Base-by-base conservation (phyloP, 768 basidiomycete species). In the Leccinum disarticulatum region DNA sequence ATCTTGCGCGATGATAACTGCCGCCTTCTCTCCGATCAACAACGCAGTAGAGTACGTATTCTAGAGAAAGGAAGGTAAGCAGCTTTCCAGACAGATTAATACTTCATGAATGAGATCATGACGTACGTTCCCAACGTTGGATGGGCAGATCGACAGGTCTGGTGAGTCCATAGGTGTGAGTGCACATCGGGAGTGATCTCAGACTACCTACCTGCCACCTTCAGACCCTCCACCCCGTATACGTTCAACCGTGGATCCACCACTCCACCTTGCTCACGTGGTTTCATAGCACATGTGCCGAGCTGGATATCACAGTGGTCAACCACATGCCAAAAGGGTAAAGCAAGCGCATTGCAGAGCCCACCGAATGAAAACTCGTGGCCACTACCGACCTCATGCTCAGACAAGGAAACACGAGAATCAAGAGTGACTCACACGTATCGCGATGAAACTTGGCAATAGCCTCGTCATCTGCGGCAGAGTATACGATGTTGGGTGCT, bases 21-120 rank as follows among this genome's bases (percentile, higher is more conserved):
- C 83, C 0, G 84, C 84, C 69, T 87, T 87, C 70, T 87, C 86
- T 4, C 84, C 86, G 41, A 88, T 65, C 33, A 73, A 69, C 25
- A 80, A 55, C 8, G 79, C 76, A 7, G 77, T 78, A 0, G 77
- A 78, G 57, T 78, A 80, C 0, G 80, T 81, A 55, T 80, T 81
- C 74, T 68, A 8, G 9, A 4, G 0, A 15, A 27, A 7, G 1
- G 35, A n/a, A 6, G 11, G 7, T 52, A 4, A 64, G 36, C 10
- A 2, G 41, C 17, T 1, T 28, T 2, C 17, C 15, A 17, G 7
- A 15, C 4, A 13, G 30, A 27, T 15, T 22, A 19, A 19, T 3
- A 13, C 5, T 0, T 17, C 2, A 8, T 11, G 33, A 0, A 35
- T n/a, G 31, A 30, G 13, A 1, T 3, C 6, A 6, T 6, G 11